Conservation (phyloP, 805 yeast species). For the Yamadazyma philogaea region DNA sequence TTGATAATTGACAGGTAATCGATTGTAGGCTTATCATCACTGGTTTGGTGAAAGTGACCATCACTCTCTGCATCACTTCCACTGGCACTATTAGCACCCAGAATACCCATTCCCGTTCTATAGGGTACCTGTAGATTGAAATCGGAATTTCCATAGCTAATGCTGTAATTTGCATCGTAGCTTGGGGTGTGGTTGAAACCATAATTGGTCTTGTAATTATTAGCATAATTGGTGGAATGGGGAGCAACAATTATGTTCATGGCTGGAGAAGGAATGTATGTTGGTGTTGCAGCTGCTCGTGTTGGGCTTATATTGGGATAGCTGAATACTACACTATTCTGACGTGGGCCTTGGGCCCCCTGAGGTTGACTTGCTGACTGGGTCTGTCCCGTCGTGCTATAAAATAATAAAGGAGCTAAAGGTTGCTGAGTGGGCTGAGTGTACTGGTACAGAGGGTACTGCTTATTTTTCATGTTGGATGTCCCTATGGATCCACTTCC, state of each 20-base stretch:
- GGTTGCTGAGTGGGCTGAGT: not conserved
- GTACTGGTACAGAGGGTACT: conserved; percentile 1
- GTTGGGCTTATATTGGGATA: conserved; percentile 7
- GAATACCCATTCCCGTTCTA: not conserved
- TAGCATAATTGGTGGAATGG: not conserved
- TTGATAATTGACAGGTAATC: conserved; percentile 35
- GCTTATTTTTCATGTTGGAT: too few relatives aligned
- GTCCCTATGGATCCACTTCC: too few relatives aligned
- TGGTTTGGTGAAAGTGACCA: not conserved
- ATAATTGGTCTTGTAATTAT: not conserved
- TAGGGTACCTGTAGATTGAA: not conserved
- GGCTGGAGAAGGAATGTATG: not conserved
- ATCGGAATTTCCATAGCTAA: not conserved
- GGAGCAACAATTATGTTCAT: too few relatives aligned
- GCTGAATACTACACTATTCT: not conserved
- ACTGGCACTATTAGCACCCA: not conserved
- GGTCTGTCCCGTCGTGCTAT: not conserved
- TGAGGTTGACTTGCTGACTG: conserved; percentile 3
- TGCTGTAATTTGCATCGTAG: not conserved
- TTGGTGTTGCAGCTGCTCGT: not conserved
- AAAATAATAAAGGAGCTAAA: conserved; percentile 14
- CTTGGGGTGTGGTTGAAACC: too few relatives aligned
- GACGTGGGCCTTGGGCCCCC: not conserved
- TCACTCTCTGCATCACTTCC: not conserved
- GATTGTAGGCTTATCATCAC: conserved; percentile 16